Evolutionary conservation across 2,329 filamentous ascomycete genomes (phyloP).

Genomic region (Pestalotiopsis sp.): DNA sequence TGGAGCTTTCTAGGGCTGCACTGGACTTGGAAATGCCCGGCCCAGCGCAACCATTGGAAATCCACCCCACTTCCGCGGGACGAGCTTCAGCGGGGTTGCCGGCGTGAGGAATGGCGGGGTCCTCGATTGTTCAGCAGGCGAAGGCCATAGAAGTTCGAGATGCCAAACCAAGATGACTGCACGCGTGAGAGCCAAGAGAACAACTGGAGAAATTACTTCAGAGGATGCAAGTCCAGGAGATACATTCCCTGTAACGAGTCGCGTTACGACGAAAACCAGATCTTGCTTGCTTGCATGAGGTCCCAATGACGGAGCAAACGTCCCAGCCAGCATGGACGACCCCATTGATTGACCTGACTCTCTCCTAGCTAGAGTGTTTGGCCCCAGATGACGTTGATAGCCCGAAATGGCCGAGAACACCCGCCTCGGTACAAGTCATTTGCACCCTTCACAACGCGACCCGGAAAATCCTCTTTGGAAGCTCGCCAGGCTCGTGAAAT

Average conservation of each 20-base stretch:
- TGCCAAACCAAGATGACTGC: not conserved
- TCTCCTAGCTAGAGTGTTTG: not conserved
- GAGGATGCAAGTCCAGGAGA: not conserved
- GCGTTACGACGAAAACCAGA: not conserved
- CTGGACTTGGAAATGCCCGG: not conserved
- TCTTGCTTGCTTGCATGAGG: not conserved
- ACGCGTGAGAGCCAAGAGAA: not conserved
- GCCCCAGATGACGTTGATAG: slow-evolving; percentile 15
- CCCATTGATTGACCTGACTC: not conserved
- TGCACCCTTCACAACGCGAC: slow-evolving; percentile 26
- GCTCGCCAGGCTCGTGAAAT: not conserved
- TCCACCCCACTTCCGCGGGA: not conserved
- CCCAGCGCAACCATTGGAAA: not conserved
- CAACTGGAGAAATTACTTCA: not conserved
- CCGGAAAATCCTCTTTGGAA: slow-evolving; percentile 37
- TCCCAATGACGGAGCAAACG: slow-evolving; percentile 20
- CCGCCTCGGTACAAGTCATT: slow-evolving; percentile 28
- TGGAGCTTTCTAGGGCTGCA: not conserved
- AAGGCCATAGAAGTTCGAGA: not conserved
- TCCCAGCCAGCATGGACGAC: not conserved
- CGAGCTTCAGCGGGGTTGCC: slow-evolving; percentile 10
- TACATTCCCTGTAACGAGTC: not conserved
- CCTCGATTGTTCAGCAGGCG: not conserved
- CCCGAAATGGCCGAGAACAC: slow-evolving; percentile 30
- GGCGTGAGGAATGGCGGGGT: not conserved